Evolutionary conservation across 257 asterid genomes (phyloP), one percentile per base, ranked within the genome.

Genomic region (Scutellaria barbata): DNA sequence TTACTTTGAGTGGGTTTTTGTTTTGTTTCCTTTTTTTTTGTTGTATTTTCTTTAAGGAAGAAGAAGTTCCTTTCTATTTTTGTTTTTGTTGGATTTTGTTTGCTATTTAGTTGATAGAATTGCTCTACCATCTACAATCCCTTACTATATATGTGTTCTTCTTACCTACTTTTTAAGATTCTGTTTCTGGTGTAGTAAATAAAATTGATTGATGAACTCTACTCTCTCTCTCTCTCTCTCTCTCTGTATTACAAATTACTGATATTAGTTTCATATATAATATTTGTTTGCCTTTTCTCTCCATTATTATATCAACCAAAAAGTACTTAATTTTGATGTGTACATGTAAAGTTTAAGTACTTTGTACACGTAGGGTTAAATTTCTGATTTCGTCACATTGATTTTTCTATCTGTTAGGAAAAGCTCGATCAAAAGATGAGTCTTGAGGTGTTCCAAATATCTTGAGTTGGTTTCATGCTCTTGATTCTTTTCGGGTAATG

Each of bases 401-500:
- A 9, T 13, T 64, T 25, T 74, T 35, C 10, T 48, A 66, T 46
- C 22, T 50, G 62, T 46, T 42, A 78, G 74, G 80, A 75, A 67
- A 25, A 53, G 20, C 9, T 52, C 7, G 6, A 76, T 52, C 39
- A 46, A 43, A 69, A 13, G 10, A 71, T 60, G 80, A 54, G 57
- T 47, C 65, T 47, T 53, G 63, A 14, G 25, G 22, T 46, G 40
- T 18, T 18, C 57, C 75, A 66, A 60, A 60, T 17, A 42, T 53
- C 60, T 62, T 58, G 74, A 74, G 63, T 56, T 45, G 22, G 22
- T 39, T 48, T 43, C 56, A 52, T 5, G 43, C 55, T 50, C 35
- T 47, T 18, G 67, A 14, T 75, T 42, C 59, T 16, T 54, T 58
- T 47, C 20, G 42, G 22, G 61, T 46, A 60, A 68, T 82, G 86